Base-by-base conservation (phyloP, 1,284 basidiomycete genomes). In the Rhodotorula sp. region DNA sequence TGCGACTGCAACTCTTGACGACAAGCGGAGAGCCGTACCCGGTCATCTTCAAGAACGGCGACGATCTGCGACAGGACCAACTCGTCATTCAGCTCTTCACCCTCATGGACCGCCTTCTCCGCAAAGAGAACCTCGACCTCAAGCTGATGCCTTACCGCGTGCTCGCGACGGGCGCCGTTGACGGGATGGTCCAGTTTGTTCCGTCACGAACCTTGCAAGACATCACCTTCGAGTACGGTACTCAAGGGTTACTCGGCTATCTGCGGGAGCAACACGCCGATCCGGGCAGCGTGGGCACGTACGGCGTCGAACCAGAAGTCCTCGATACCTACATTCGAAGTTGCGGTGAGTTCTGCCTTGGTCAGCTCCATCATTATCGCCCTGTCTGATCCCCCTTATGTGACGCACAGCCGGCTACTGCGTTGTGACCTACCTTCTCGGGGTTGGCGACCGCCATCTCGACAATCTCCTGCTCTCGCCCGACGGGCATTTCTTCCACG, bases 11-110 rank as follows among this genome's bases (percentile, higher is more conserved):
- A 82, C 95, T 98, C 80, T 90, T 90, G 72, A 82, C 87, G 55
- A 86, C 89, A 73, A 76, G 26, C 60, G 64, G 61, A n/a, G 67
- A 55, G n/a, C 43, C 64, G 90, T 99, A 92, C 80, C 91, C 94
- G 0, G 86, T 97, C 62, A 99, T 99, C 74, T 98, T 98, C 85
- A 99, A 99, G 82, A 95, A 97, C 76, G 97, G 97, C 10, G 97
- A 99, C 80, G 97, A 99, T 80, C 88, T 99, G 84, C 89, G 95
- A 28, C 97, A 99, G 81, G 95, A 98, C 80, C 95, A 98, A 81
- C 87, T 98, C 47, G 95, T 98, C 34, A 91, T 98, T 65, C 95
- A 99, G 81, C 85, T 99, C 15, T 95, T 99, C 81, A 97, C 93
- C 6, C 86, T 99, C 38, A 99, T 99, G 97, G 95, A 99, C 80